Evolutionary conservation across 1,139 yeast genomes (phyloP).

Genomic region (Saccharomyces hybrid): DNA sequence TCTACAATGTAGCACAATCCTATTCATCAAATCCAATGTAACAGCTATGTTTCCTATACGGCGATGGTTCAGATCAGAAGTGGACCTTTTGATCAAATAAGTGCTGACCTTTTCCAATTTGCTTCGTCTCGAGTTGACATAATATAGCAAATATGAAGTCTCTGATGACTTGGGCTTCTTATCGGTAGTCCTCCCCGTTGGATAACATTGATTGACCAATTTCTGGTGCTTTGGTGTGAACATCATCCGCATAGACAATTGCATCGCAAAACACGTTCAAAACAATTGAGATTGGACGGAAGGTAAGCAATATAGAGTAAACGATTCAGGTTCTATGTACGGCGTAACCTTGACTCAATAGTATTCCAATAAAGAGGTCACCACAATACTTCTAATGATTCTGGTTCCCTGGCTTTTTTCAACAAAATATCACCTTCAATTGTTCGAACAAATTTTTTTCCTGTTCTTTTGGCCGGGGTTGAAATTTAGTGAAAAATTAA

Average conservation of each 20-base stretch:
- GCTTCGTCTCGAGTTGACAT: conserved; percentile 84
- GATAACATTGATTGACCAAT: conserved; percentile 85
- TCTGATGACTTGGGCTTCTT: conserved; percentile 91
- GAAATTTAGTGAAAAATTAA: neutral
- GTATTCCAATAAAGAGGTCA: neutral
- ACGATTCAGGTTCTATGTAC: neutral
- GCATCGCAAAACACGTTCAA: neutral
- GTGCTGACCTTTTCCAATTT: conserved; percentile 79
- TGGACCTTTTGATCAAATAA: conserved; percentile 59
- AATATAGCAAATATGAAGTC: conserved; percentile 76
- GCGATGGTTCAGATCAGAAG: conserved; percentile 51
- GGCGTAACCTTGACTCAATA: neutral
- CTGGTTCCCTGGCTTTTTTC: conserved; percentile 1
- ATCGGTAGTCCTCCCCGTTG: conserved; percentile 76
- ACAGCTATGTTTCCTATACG: conserved; percentile 77
- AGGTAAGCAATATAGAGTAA: neutral
- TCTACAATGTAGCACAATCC: conserved; percentile 65
- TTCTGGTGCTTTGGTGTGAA: conserved; percentile 81
- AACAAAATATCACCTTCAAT: neutral
- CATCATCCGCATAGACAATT: conserved; percentile 25
- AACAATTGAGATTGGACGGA: neutral
- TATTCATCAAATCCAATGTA: conserved; percentile 61
- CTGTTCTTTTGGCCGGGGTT: neutral
- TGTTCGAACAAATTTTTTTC: neutral
- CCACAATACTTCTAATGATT: neutral